Base-by-base conservation (phyloP, 1,284 basidiomycete genomes). In the Puccinia horiana region DNA sequence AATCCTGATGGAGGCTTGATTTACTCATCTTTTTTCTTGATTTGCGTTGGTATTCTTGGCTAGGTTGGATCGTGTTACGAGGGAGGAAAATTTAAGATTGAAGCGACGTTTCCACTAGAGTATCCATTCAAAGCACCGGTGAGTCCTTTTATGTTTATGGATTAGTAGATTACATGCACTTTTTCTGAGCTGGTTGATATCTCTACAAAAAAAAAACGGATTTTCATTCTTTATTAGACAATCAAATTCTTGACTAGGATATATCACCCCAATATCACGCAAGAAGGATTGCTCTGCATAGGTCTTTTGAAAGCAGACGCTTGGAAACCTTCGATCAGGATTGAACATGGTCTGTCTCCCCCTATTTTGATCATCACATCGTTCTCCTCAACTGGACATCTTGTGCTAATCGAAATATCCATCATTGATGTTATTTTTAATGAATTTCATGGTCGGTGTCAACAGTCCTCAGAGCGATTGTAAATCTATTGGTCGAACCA, bases 121-220 rank as follows among this genome's bases (percentile, higher is more conserved):
- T 87, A 87, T 81, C 86, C 86, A 6, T 87, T 87, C 84, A 87
- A 87, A 84, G 85, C 86, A 35, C 86, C 86, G 49, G 86, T 85
- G n/a, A 83, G 86, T 44, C 16, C 14, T 49, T 23, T 8, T 26
- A 32, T 6, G 16, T n/a, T n/a, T 35, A 2, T 73, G 44, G 12
- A n/a, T n/a, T 26, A 56, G 3, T 20, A 56, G 29, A 26, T 26
- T 26, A 26, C 23, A 18, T 70, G 8, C 32, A 11, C 20, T 23
- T 44, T 20, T 44, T 5, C 40, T 37, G 26, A 44, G 12, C 12
- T 26, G 16, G 16, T 69, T 37, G 65, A 69, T 69, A 12, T 42
- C 18, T n/a, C 29, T 23, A 4, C 4, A 20, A 52, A 42, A 65
- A 65, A 37, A 65, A 65, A 65, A 65, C 2, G 37, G 4, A 42